Percentiles rank a stretch among this genome's conserved stretches.
Evolutionary conservation across 306 rosid genomes (phyloP).

Genomic region (Boehmeria nivea): DNA sequence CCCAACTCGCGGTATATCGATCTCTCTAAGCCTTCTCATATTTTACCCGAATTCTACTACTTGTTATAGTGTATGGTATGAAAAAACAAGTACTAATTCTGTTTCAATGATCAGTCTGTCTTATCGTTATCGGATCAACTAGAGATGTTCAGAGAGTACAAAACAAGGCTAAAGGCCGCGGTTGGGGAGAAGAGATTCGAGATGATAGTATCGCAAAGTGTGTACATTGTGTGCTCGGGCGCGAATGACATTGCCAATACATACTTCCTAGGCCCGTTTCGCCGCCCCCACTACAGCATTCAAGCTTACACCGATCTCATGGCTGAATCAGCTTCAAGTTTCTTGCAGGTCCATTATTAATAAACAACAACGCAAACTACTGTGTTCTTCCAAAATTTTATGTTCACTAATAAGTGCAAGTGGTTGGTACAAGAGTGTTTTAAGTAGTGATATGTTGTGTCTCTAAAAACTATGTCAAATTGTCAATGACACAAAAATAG

Average conservation of each 20-base stretch:
- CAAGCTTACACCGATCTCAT: conserved; percentile 52
- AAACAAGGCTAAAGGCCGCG: conserved; percentile 31
- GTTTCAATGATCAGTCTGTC: conserved; percentile 38
- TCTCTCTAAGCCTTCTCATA: too few species aligned
- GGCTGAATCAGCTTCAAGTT: conserved; percentile 40
- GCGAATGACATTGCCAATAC: conserved; percentile 67
- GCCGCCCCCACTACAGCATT: conserved; percentile 35
- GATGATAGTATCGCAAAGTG: conserved; percentile 42
- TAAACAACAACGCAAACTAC: too few species aligned
- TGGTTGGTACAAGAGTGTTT: too few species aligned
- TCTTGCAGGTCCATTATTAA: conserved; percentile 37
- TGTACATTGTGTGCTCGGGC: conserved; percentile 46
- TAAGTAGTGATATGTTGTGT: too few species aligned
- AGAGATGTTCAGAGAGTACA: conserved; percentile 46
- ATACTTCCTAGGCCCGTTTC: conserved; percentile 29
- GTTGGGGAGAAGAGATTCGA: conserved; percentile 34
- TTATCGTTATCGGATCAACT: conserved; percentile 51
- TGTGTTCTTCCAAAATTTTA: too few species aligned
- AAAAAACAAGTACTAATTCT: too few species aligned
- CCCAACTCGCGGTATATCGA: conserved; percentile 34
- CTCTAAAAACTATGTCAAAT: too few species aligned
- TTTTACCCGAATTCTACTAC: too few species aligned
- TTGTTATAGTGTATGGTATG: too few species aligned
- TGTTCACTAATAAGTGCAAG: too few species aligned
- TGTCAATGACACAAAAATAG: too few species aligned